These are phyloP conservation scores for Lolium perenne DNA, from an alignment of 176 grass and related monocot genomes.

Conservation along the genomic window DNA sequence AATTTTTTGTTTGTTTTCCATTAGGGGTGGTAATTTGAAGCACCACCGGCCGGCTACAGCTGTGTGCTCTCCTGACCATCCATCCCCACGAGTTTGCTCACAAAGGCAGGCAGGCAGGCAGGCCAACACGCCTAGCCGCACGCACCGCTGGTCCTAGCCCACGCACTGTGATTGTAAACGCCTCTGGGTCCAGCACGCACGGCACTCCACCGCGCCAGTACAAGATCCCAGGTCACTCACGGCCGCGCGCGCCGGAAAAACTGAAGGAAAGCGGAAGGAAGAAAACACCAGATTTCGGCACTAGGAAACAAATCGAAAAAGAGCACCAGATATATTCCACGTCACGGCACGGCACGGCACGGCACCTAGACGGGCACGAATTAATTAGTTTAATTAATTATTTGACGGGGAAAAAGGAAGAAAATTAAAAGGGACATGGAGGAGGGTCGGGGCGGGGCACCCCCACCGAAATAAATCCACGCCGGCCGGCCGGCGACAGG, in stretches of 20 bases:
- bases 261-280: background rate
- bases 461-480: conserved; percentile 52
- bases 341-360: background rate
- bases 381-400: no score
- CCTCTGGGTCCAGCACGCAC: background rate
- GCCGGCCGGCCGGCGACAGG: conserved; percentile 62
- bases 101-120: background rate
- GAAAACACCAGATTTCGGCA: background rate
- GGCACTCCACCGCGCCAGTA: background rate
- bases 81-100: background rate
- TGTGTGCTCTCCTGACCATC: no score
- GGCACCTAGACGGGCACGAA: background rate
- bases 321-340: background rate
- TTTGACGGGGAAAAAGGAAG: background rate
- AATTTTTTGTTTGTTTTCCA: no score
- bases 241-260: background rate
- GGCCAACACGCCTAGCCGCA: background rate
- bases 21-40: no score
- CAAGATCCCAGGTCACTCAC: background rate
- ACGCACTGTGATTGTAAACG: background rate
- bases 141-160: background rate
- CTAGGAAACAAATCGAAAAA: background rate
- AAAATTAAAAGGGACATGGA: background rate
- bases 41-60: no score
- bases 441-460: background rate